Percentiles rank a stretch among this genome's conserved stretches.
Evolutionary conservation across 768 basidiomycete species (phyloP).

Genomic region (Podaxis sp.): DNA sequence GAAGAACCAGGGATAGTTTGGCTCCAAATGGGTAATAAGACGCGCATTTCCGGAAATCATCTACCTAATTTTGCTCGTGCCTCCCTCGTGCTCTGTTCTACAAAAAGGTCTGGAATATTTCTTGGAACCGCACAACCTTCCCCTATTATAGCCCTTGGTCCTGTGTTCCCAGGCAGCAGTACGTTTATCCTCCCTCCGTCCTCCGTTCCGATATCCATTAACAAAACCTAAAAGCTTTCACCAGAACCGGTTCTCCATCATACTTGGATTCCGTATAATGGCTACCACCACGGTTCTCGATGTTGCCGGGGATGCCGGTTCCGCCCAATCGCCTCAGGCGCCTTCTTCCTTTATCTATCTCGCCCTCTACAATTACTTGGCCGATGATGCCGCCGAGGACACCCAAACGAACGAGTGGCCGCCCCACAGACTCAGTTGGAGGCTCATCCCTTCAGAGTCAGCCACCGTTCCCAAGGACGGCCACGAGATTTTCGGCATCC

Average conservation of each 20-base stretch:
- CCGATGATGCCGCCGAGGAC: not conserved
- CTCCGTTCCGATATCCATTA: slow-evolving; percentile 11
- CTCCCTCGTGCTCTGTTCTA: slow-evolving; percentile 12
- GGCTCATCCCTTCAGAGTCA: slow-evolving; percentile 12
- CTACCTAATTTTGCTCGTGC: slow-evolving; percentile 15
- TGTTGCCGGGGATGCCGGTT: slow-evolving; percentile 4
- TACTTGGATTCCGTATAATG: slow-evolving; percentile 11
- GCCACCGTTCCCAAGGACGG: not conserved
- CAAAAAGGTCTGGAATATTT: slow-evolving; percentile 12
- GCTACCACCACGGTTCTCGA: slow-evolving; percentile 7
- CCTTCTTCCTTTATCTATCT: slow-evolving; percentile 15
- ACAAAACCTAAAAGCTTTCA: not conserved
- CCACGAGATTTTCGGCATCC: slow-evolving; percentile 12
- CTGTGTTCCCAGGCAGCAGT: slow-evolving; percentile 13
- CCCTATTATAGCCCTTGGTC: slow-evolving; percentile 6
- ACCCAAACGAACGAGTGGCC: not conserved
- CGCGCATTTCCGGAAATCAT: slow-evolving; percentile 4
- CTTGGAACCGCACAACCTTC: slow-evolving; percentile 1
- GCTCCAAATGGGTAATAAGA: slow-evolving; percentile 13
- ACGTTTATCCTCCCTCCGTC: not conserved
- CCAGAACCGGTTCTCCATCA: slow-evolving; percentile 9
- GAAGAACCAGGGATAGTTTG: slow-evolving; percentile 9
- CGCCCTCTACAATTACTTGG: slow-evolving; percentile 9
- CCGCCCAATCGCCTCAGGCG: not conserved
- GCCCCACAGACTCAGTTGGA: slow-evolving; percentile 10